Base-by-base conservation (phyloP, 1,284 basidiomycete species). In the Malassezia psittaci region DNA sequence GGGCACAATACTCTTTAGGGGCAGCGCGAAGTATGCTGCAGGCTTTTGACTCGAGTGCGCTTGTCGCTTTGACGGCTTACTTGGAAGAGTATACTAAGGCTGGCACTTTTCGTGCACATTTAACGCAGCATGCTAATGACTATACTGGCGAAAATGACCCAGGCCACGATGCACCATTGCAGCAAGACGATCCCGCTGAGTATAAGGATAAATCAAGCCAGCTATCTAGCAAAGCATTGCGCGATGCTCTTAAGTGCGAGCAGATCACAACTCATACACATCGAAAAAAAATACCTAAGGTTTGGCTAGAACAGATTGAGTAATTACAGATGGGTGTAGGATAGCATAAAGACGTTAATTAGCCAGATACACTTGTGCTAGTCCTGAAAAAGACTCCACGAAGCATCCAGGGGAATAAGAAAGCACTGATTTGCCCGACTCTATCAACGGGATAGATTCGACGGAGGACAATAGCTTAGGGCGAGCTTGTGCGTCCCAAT, bases 1-100 rank as follows among this genome's bases (percentile, higher is more conserved):
- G 54, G 54, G 50, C 50, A 9, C 44, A 24, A 11, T 45, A 48
- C 41, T 51, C 46, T 1, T 7, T 57, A 9, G 55, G 55, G 1
- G 35, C 18, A 15, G 41, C 32, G 1, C 55, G 51, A 11, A 32
- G 39, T 1, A 57, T 57, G 55, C 12, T 37, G 16, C 29, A 33
- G 4, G 51, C 34, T 4, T n/a, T 52, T 12, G 50, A 57, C 16
- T 45, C 16, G 5, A 44, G 35, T 42, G 55, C 55, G 18, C 38
- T 57, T 12, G 50, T 57, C n/a, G 55, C 50, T 13, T 42, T 57
- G 1, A 46, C 18, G 10, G 33, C 34, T 18, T 32, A 48, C 13
- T 19, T 57, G 1, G 48, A 48, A 33, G 46, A 41, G 42, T 52
- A 47, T 19, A 37, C 35, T 11, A 33, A 21, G 32, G 29, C 15